Conservation (phyloP, 257 asterid genomes). For the Solanum pinnatisectum region DNA sequence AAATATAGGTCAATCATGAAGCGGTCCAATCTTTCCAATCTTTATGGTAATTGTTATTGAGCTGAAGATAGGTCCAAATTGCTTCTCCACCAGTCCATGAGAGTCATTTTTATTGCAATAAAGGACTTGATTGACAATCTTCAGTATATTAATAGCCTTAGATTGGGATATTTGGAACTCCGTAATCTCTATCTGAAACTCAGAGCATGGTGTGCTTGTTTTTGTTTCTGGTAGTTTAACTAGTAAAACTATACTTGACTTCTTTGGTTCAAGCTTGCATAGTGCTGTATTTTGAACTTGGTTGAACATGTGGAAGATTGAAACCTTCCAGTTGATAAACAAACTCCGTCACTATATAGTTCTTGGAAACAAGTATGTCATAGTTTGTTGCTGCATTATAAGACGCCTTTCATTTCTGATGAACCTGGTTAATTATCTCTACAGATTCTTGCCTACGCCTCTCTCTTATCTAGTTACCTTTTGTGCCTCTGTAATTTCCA, state of each 20-base stretch:
- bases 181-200: neutral
- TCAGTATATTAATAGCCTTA: neutral
- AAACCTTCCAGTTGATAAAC: neutral
- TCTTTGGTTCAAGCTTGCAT: neutral
- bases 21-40: neutral
- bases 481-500: slow-evolving; percentile 14
- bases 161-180: neutral
- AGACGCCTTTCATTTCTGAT: neutral
- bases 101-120: neutral
- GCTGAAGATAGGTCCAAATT: neutral
- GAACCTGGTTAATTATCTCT: neutral
- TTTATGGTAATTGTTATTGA: neutral
- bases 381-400: neutral
- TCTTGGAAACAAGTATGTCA: neutral
- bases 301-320: neutral
- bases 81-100: neutral
- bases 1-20: neutral
- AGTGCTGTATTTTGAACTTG: neutral
- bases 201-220: neutral
- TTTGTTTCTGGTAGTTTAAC: neutral
- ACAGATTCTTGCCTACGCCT: neutral
- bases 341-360: neutral
- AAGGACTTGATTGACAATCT: neutral
- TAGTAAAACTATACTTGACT: neutral
- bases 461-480: neutral